Evolutionary conservation across 805 yeast species (phyloP), one percentile per base, ranked within the genome.

Genomic region (Starmerella etchellsii): DNA sequence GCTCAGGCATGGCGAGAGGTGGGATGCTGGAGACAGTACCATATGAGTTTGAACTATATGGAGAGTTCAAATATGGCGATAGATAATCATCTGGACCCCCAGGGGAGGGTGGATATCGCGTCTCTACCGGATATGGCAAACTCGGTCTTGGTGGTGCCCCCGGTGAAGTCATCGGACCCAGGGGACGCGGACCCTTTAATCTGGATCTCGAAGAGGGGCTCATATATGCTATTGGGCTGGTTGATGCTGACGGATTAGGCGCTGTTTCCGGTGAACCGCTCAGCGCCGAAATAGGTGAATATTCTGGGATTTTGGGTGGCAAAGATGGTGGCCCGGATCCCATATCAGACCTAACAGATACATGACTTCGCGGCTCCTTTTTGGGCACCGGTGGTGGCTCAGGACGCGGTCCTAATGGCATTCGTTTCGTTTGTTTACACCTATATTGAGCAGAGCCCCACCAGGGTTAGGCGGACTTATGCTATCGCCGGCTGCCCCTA

Each of bases 341-440:
- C n/a, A 16, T 7, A 18, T 9, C 4, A 3, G 13, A 10, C 25
- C 24, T 26, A 10, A 26, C 13, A 5, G 15, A n/a, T 4, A 24
- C 10, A 22, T 15, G 4, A 21, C 35, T n/a, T 14, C 39, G 16
- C 5, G 37, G 42, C 21, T 41, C 47, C 39, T 40, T 42, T 21
- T 36, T 36, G 2, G 51, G 49, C 2, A 39, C 15, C 9, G 38
- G 40, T 4, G 45, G 40, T 7, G 52, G 54, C 30, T 48, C 50
- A 2, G 54, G 54, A 10, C 54, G 42, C 15, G 54, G 54, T 11
- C 54, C 54, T 11, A 42, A 31, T 5, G 52, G 52, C 51, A 47
- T 47, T 23, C 21, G 21, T 10, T 22, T 13, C n/a, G 36, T 29
- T 42, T 42, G 41, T 40, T 43, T 36, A 41, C 37, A 20, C n/a